These are phyloP conservation scores for Colletotrichum sublineola DNA, from an alignment of 2,329 filamentous ascomycete species.

Conservation along the genomic window DNA sequence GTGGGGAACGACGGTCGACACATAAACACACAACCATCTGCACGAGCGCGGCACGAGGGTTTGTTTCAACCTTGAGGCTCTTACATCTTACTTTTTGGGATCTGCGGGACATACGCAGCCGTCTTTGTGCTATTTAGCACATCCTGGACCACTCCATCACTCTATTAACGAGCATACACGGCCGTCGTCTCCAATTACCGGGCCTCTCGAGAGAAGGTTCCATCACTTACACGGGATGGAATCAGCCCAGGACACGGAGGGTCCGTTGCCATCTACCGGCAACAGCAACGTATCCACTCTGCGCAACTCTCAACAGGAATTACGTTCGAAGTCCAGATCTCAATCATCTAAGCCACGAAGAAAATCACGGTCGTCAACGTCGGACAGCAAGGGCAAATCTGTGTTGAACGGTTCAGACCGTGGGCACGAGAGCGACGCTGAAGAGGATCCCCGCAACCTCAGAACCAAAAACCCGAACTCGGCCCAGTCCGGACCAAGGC, in stretches of 20 bases:
- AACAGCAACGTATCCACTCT: not conserved
- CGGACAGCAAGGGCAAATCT: conserved; percentile 10
- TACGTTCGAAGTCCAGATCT: conserved; percentile 3
- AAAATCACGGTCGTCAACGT: conserved; percentile 13
- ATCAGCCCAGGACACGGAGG: conserved; percentile 39
- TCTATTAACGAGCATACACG: conserved; percentile 13
- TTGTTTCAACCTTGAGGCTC: conserved; percentile 35
- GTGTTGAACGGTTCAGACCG: conserved; percentile 22
- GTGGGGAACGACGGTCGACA: conserved; percentile 33
- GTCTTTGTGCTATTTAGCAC: conserved; percentile 5
- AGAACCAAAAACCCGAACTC: not conserved
- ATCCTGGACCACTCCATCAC: not conserved
- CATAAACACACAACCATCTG: conserved; percentile 18
- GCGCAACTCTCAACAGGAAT: conserved; percentile 23
- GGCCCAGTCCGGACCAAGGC: conserved; percentile 9
- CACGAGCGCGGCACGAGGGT: conserved; percentile 32
- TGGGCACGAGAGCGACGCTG: conserved; percentile 20
- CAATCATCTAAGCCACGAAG: conserved; percentile 25
- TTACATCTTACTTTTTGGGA: conserved; percentile 31
- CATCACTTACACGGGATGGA: conserved; percentile 31
- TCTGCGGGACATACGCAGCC: conserved; percentile 33
- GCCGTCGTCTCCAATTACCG: conserved; percentile 10
- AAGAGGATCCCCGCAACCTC: conserved; percentile 14
- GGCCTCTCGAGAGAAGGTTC: not conserved
- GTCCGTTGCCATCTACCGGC: conserved; percentile 18